Evolutionary conservation across 2,329 filamentous ascomycete species (phyloP).

Genomic region (Ophiostoma montium): DNA sequence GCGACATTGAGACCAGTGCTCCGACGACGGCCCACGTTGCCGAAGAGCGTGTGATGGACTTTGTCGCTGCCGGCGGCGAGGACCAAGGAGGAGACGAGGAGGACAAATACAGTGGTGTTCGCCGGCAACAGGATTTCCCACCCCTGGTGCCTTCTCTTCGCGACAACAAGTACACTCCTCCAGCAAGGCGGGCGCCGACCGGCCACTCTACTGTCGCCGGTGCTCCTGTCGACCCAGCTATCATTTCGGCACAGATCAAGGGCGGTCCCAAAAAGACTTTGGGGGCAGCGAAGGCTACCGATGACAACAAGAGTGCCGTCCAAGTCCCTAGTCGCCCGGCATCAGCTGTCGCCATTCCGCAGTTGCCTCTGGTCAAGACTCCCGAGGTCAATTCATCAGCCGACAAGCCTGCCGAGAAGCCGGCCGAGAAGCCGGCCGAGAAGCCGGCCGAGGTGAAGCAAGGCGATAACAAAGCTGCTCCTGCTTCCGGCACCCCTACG

Average conservation of each 20-base stretch:
- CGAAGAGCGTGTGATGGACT: constrained; percentile 71
- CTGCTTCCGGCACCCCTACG: background rate
- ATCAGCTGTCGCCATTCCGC: constrained; percentile 16
- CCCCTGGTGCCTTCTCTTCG: constrained; percentile 38
- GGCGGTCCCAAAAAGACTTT: constrained; percentile 20
- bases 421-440: too few species aligned
- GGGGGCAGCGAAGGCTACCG: constrained; percentile 26
- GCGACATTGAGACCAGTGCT: constrained; percentile 71
- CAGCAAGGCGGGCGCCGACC: constrained; percentile 68
- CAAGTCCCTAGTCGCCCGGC: constrained; percentile 15
- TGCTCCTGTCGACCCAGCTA: constrained; percentile 72
- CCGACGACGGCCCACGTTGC: constrained; percentile 70
- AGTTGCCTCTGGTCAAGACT: constrained; percentile 18
- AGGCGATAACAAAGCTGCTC: background rate
- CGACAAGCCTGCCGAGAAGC: background rate
- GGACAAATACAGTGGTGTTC: constrained; percentile 87
- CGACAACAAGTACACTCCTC: constrained; percentile 73
- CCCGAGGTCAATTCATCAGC: constrained; percentile 18
- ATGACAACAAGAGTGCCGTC: constrained; percentile 20
- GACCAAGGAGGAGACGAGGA: constrained; percentile 73
- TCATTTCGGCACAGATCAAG: constrained; percentile 73
- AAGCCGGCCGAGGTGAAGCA: background rate
- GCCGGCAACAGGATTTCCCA: constrained; percentile 52
- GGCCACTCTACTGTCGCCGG: constrained; percentile 59
- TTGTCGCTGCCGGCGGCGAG: constrained; percentile 34